phyloP scores from a whole-genome alignment of 2,329 filamentous ascomycete genomes.

The Colletotrichum trifolii region DNA sequence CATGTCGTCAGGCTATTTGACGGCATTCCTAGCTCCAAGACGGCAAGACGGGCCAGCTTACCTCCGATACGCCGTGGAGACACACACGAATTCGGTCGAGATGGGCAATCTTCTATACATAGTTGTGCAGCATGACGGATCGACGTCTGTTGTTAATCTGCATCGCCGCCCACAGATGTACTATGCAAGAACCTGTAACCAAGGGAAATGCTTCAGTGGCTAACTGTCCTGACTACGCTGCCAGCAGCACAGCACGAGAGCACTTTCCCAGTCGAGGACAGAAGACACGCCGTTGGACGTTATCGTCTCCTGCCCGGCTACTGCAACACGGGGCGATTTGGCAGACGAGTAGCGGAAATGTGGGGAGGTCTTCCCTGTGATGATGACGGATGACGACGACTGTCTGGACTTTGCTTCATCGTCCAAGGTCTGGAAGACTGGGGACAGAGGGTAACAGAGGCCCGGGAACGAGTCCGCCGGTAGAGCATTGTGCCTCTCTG shows the following conservation, averaged over 20 bases:
- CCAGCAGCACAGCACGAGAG: too few relatives aligned
- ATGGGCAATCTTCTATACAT: constrained; percentile 21
- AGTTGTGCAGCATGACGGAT: constrained; percentile 27
- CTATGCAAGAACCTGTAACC: neutral
- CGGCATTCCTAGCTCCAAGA: too few relatives aligned
- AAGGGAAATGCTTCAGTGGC: neutral
- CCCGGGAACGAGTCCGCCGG: neutral
- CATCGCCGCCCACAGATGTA: neutral
- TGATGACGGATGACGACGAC: constrained; percentile 32
- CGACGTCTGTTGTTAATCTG: constrained; percentile 6
- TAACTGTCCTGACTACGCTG: neutral
- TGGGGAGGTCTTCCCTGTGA: constrained; percentile 18
- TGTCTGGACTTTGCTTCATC: neutral
- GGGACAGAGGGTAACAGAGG: neutral
- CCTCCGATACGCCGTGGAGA: too few relatives aligned
- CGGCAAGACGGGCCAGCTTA: too few relatives aligned
- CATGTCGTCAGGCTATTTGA: too few relatives aligned
- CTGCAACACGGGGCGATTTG: neutral
- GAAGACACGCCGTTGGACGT: neutral
- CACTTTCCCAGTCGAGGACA: too few relatives aligned
- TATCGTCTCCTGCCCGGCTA: neutral
- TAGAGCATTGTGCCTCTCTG: constrained; percentile 9
- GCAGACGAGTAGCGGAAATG: constrained; percentile 12
- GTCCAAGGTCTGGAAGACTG: neutral
- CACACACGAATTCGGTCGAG: too few relatives aligned